These are phyloP conservation scores for Bolboschoenus planiculmis DNA, from an alignment of 176 grass and related monocot genomes.

Conservation along the genomic window DNA sequence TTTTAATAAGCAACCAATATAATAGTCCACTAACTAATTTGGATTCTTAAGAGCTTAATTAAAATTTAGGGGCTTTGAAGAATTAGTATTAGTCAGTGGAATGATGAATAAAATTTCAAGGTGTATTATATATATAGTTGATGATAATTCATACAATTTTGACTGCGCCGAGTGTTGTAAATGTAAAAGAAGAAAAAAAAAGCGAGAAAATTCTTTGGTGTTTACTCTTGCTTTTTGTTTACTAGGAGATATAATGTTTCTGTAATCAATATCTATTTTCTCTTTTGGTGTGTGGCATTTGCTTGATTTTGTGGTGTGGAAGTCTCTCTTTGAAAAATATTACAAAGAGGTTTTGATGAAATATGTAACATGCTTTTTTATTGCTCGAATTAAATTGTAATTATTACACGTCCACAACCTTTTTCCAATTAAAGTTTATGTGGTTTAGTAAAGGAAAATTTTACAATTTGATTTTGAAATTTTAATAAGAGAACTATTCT, in stretches of 20 bases:
- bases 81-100: constrained; percentile 22
- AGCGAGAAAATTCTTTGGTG: neutral
- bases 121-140: neutral
- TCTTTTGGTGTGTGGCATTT: neutral
- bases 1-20: neutral
- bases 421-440: no score
- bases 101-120: neutral
- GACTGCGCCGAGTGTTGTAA: neutral
- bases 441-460: no score
- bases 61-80: neutral
- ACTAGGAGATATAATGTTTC: neutral
- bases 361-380: no score
- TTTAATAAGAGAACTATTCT: no score
- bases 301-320: neutral
- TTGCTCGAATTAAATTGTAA: no score
- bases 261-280: neutral
- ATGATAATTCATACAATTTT: constrained; percentile 13
- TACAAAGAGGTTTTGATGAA: neutral
- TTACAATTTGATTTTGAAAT: no score
- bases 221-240: neutral
- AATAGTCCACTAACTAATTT: constrained; percentile 12
- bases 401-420: no score
- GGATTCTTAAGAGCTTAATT: constrained; percentile 8
- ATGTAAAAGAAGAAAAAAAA: neutral
- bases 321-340: neutral